Evolutionary conservation across 805 yeast genomes (phyloP).

Genomic region (Candida arabinofermentans): DNA sequence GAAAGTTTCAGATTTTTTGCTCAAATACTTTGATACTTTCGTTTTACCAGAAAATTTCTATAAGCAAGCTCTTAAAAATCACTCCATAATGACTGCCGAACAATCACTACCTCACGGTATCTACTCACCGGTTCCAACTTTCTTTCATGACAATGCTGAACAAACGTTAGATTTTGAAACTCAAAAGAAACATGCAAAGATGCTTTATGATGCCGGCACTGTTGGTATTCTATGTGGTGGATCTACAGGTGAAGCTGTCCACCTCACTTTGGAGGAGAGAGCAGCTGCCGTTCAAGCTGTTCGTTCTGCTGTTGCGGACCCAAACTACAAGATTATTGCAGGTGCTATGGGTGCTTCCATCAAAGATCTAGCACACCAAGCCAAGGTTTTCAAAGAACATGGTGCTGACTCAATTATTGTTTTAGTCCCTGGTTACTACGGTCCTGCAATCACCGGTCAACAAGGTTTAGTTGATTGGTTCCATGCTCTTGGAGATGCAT

Average conservation of each 20-base stretch:
- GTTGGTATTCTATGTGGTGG: conserved; percentile 46
- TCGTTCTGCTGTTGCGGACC: conserved; percentile 35
- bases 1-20: too few species aligned
- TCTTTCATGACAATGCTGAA: conserved; percentile 35
- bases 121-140: conserved; percentile 50
- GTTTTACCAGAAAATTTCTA: too few species aligned
- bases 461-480: conserved; percentile 43
- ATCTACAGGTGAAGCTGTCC: conserved; percentile 54
- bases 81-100: conserved; percentile 4
- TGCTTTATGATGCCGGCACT: conserved; percentile 40
- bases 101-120: conserved; percentile 28
- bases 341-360: conserved; percentile 46
- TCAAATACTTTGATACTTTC: too few species aligned
- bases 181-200: conserved; percentile 42
- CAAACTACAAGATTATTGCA: conserved; percentile 37
- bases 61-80: neutral
- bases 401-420: conserved; percentile 38
- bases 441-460: conserved; percentile 38
- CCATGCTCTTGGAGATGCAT: conserved; percentile 37
- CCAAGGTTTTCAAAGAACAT: conserved; percentile 29
- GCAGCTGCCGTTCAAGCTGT: conserved; percentile 28
- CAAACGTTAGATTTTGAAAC: conserved; percentile 37
- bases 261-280: conserved; percentile 43
- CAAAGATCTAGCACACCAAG: conserved; percentile 40
- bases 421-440: conserved; percentile 47